These are phyloP conservation scores for Lomentospora prolificans DNA, from an alignment of 2,329 filamentous ascomycete species.

Conservation along the genomic window DNA sequence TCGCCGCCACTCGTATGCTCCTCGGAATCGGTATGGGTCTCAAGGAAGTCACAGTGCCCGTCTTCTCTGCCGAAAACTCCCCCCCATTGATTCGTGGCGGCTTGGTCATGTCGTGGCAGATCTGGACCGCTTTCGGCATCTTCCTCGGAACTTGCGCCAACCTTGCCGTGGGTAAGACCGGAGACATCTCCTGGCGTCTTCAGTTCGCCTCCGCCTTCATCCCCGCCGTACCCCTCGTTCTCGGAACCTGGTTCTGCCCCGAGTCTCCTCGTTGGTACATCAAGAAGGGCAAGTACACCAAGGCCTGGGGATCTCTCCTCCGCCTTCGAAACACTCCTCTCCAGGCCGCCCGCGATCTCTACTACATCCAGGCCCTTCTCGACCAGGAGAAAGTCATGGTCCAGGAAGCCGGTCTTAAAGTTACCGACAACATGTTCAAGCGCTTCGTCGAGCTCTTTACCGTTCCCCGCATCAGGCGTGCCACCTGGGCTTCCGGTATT, in stretches of 20 bases:
- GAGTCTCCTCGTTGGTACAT: conserved; percentile 59
- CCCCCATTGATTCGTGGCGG: conserved; percentile 43
- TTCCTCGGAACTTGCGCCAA: conserved; percentile 59
- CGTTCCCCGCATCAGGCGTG: conserved; percentile 46
- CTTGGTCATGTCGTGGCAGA: conserved; percentile 45
- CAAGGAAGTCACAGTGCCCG: conserved; percentile 37
- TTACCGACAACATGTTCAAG: conserved; percentile 33
- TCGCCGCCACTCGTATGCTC: conserved; percentile 36
- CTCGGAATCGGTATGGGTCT: conserved; percentile 53
- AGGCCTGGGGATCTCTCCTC: conserved; percentile 47
- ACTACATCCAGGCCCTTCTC: conserved; percentile 39
- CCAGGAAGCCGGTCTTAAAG: conserved; percentile 19
- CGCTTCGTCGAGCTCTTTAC: conserved; percentile 48
- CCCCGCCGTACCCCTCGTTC: conserved; percentile 50
- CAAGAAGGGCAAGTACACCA: conserved; percentile 44
- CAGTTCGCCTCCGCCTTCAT: conserved; percentile 53
- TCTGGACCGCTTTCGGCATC: conserved; percentile 49
- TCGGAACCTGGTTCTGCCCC: conserved; percentile 50
- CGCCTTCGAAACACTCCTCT: conserved; percentile 47
- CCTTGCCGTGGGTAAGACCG: conserved; percentile 49
- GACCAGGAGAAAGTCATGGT: conserved; percentile 21
- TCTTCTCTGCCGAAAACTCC: conserved; percentile 43
- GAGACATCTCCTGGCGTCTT: conserved; percentile 46
- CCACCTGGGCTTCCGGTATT: conserved; percentile 55
- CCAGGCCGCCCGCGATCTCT: conserved; percentile 53